A percentile compares a stretch with the other conserved stretches of the same genome.
Conservation (phyloP, 306 rosid genomes). For the Echinosophora koreensis region DNA sequence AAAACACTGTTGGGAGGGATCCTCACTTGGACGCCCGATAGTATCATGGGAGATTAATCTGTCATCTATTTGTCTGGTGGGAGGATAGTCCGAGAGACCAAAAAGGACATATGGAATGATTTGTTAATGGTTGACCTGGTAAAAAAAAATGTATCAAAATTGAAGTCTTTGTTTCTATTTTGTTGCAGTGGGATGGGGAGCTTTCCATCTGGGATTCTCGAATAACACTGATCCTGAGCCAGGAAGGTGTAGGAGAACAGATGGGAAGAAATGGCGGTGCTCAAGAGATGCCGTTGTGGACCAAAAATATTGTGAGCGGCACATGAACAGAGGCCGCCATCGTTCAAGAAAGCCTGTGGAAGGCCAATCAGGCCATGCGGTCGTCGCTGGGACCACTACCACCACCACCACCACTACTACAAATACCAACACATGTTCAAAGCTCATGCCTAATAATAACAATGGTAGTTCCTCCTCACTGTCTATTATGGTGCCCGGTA, state of each 20-base stretch:
- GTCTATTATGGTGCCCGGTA: slow-evolving; percentile 51
- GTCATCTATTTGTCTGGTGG: too few species aligned
- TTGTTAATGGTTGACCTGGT: too few species aligned
- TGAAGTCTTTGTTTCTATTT: background rate
- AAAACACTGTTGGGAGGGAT: too few species aligned
- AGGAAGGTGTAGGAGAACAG: slow-evolving; percentile 97
- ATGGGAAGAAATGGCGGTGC: slow-evolving; percentile 99
- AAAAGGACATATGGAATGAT: too few species aligned
- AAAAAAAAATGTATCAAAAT: too few species aligned
- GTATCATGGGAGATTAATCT: too few species aligned
- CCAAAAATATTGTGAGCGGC: slow-evolving; percentile 94
- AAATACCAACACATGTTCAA: slow-evolving; percentile 41
- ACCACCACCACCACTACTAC: slow-evolving; percentile 26
- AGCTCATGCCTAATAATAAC: slow-evolving; percentile 48
- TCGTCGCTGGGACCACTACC: slow-evolving; percentile 54
- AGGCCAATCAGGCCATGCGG: slow-evolving; percentile 87
- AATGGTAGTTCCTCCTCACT: slow-evolving; percentile 51
- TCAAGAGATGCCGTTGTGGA: slow-evolving; percentile 94
- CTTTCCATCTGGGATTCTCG: slow-evolving; percentile 89
- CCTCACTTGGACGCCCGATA: too few species aligned
- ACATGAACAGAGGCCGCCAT: slow-evolving; percentile 97
- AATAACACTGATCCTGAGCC: slow-evolving; percentile 98
- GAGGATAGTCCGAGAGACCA: too few species aligned
- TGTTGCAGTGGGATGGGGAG: slow-evolving; percentile 88
- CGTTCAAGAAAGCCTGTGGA: slow-evolving; percentile 99